A percentile compares a stretch with the other conserved stretches of the same genome.
phyloP scores from a whole-genome alignment of 139 green algal species.

The Ettlia oleoabundans region DNA sequence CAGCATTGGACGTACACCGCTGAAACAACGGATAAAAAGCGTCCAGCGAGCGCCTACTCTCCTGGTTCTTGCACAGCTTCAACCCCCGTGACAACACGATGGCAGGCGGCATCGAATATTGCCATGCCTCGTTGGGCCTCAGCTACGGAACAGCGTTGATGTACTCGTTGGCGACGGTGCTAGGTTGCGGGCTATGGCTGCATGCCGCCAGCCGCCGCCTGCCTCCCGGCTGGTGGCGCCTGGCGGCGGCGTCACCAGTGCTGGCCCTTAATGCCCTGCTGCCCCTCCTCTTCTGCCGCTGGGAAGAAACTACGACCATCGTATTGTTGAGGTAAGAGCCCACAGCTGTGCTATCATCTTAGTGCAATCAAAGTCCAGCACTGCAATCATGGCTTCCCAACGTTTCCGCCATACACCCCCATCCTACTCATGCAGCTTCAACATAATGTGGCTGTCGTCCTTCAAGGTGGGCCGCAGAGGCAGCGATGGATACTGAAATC shows the following conservation, averaged over 20 bases:
- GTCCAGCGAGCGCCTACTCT: too few relatives aligned
- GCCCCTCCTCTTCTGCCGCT: constrained; percentile 7
- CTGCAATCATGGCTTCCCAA: too few relatives aligned
- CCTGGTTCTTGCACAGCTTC: too few relatives aligned
- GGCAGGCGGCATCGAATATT: background rate
- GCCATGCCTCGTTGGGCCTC: background rate
- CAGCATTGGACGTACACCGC: too few relatives aligned
- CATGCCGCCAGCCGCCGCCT: background rate
- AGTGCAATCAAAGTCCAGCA: too few relatives aligned
- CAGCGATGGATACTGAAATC: too few relatives aligned
- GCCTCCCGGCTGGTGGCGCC: background rate
- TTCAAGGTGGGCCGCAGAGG: constrained; percentile 17
- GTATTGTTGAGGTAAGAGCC: constrained; percentile 6
- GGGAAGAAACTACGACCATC: constrained; percentile 1
- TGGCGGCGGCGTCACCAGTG: background rate
- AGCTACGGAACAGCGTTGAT: background rate
- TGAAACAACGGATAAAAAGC: too few relatives aligned
- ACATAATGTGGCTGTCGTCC: constrained; percentile 3
- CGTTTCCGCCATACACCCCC: too few relatives aligned
- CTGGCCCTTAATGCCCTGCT: background rate
- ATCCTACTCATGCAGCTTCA: background rate
- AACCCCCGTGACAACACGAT: too few relatives aligned
- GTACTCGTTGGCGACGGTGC: background rate
- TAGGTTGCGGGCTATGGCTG: background rate
- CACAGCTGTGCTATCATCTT: too few relatives aligned